Evolutionary conservation across 2,329 filamentous ascomycete species (phyloP).

Genomic region (Trichoderma koningiopsis): DNA sequence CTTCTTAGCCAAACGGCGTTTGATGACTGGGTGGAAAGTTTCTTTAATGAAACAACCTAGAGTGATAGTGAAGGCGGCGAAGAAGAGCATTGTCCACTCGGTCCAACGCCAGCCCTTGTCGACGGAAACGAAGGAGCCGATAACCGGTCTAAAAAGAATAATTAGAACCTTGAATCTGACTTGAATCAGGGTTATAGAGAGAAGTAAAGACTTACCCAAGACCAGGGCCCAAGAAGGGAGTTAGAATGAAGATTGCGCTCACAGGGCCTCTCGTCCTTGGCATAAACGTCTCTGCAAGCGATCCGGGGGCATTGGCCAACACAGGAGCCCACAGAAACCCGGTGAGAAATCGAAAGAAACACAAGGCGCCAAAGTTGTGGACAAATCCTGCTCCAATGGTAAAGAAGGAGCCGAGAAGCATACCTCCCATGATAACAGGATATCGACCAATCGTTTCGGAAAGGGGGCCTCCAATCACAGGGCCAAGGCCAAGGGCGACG

Average conservation of each 20-base stretch:
- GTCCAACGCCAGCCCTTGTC: constrained; percentile 57
- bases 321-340: constrained; percentile 54
- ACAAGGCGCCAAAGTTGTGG: constrained; percentile 52
- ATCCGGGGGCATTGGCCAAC: constrained; percentile 52
- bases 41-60: constrained; percentile 50
- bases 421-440: constrained; percentile 51
- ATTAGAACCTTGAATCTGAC: neutral
- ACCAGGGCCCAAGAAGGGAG: constrained; percentile 56
- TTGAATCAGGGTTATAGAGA: neutral
- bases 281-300: constrained; percentile 52
- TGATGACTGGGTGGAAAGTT: constrained; percentile 58
- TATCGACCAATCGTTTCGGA: constrained; percentile 61
- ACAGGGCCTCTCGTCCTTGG: constrained; percentile 47
- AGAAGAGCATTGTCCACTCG: constrained; percentile 53
- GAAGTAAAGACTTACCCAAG: constrained; percentile 45
- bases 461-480: constrained; percentile 59
- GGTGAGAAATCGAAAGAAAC: constrained; percentile 59
- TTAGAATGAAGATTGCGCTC: constrained; percentile 50
- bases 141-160: constrained; percentile 42
- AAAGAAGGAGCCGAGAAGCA: constrained; percentile 56
- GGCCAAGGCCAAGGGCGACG: constrained; percentile 61
- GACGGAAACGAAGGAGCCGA: constrained; percentile 51
- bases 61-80: constrained; percentile 43
- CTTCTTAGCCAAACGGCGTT: constrained; percentile 42
- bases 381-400: constrained; percentile 57